phyloP scores from a whole-genome alignment of 2,329 filamentous ascomycete species.

The Paramyrothecium sp. region DNA sequence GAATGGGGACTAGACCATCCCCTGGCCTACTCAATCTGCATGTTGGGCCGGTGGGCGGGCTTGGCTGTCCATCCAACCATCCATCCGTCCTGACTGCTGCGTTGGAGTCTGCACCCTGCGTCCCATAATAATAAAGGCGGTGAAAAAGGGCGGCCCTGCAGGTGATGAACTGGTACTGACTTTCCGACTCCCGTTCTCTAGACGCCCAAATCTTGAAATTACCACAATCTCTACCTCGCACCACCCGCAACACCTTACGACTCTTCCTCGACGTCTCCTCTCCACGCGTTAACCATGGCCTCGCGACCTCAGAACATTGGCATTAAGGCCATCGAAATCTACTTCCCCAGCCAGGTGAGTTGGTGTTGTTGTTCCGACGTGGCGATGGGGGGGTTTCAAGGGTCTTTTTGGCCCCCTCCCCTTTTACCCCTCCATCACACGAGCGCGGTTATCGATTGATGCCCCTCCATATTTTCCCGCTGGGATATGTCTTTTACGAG shows the following conservation, averaged over 20 bases:
- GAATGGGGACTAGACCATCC: neutral
- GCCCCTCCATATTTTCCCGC: neutral
- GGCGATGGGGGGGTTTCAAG: neutral
- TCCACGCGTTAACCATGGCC: conserved; percentile 54
- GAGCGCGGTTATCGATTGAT: neutral
- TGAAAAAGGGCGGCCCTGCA: neutral
- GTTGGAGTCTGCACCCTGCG: neutral
- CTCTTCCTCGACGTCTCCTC: conserved; percentile 6
- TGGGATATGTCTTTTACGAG: neutral
- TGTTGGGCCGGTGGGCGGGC: neutral
- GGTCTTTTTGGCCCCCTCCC: conserved; percentile 2
- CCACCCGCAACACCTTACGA: neutral
- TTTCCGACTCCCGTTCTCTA: neutral
- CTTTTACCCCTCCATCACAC: conserved; percentile 17
- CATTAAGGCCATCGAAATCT: conserved; percentile 91
- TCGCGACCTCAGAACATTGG: conserved; percentile 81
- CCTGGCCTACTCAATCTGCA: neutral
- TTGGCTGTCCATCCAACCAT: neutral
- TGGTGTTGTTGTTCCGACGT: conserved; percentile 8
- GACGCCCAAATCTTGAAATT: too few relatives aligned
- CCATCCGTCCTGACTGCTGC: neutral
- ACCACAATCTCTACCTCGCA: neutral
- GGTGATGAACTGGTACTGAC: neutral
- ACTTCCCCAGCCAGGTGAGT: conserved; percentile 81
- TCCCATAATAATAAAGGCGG: neutral